Percentiles rank a stretch among this genome's conserved stretches.
Conservation (phyloP, 2,329 filamentous ascomycete species). For the Arthroderma uncinatum region DNA sequence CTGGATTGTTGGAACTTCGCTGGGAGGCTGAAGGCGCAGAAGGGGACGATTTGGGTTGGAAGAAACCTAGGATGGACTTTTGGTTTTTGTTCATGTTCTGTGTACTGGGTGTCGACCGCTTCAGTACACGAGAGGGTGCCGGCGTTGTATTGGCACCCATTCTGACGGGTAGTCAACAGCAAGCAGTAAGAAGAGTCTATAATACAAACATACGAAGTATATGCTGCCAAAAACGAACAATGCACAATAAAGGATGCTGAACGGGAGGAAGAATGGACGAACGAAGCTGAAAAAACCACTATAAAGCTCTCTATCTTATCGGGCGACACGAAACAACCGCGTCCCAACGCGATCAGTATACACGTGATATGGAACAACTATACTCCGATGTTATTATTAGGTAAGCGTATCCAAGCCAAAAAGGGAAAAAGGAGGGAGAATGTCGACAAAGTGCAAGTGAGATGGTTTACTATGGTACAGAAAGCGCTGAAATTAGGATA, state of each 20-base stretch:
- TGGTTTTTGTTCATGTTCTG: conserved; percentile 51
- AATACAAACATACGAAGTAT: too few species aligned
- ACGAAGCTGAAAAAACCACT: not conserved
- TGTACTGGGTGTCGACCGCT: conserved; percentile 28
- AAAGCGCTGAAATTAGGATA: not conserved
- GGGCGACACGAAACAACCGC: not conserved
- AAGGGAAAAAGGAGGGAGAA: not conserved
- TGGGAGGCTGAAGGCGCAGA: conserved; percentile 29
- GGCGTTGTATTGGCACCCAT: conserved; percentile 7
- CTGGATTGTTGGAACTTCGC: conserved; percentile 12
- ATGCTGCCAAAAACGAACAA: not conserved
- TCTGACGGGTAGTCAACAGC: not conserved
- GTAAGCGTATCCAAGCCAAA: not conserved
- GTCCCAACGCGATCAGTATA: not conserved
- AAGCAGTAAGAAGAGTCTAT: not conserved
- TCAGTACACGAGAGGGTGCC: conserved; percentile 8
- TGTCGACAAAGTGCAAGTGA: not conserved
- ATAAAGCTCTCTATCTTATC: not conserved
- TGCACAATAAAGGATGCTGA: not conserved
- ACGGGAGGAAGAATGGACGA: not conserved
- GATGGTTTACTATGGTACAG: not conserved
- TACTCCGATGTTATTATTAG: not conserved
- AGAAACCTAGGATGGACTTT: conserved; percentile 68
- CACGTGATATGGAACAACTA: not conserved
- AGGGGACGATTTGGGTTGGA: conserved; percentile 47